A percentile compares a stretch with the other conserved stretches of the same genome.
These are phyloP conservation scores for Pseudogymnoascus sp. DNA, from an alignment of 2,329 filamentous ascomycete genomes.

Conservation along the genomic window DNA sequence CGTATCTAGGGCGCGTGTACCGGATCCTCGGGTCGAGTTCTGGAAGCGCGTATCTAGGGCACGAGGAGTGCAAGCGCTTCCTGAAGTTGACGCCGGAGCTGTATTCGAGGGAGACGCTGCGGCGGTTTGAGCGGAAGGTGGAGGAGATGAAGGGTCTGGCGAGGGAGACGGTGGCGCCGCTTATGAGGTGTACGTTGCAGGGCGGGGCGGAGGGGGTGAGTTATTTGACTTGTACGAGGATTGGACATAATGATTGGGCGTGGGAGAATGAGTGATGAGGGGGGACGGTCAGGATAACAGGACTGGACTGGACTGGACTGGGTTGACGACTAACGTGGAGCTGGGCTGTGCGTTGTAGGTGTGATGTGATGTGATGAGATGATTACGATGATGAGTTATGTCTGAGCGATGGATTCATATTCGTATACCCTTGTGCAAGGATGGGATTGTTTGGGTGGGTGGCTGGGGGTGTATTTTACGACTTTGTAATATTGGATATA, in stretches of 20 bases:
- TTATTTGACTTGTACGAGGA: conserved; percentile 58
- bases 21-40: conserved; percentile 62
- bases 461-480: neutral
- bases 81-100: conserved; percentile 74
- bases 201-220: conserved; percentile 50
- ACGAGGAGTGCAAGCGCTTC: conserved; percentile 87
- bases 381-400: conserved; percentile 7
- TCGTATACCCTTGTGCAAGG: conserved; percentile 1
- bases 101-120: conserved; percentile 79
- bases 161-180: conserved; percentile 70
- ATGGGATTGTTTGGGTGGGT: neutral
- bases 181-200: conserved; percentile 81
- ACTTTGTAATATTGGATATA: conserved; percentile 8
- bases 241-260: conserved; percentile 55
- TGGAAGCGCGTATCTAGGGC: conserved; percentile 60
- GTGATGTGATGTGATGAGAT: neutral
- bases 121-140: conserved; percentile 76
- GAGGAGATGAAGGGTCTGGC: conserved; percentile 85
- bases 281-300: neutral
- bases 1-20: conserved; percentile 65
- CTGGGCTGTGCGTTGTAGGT: neutral
- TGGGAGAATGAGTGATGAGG: conserved; percentile 36
- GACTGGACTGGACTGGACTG: neutral
- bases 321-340: neutral
- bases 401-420: conserved; percentile 3